Evolutionary conservation across 164 flowering plant genomes (phyloP).

Genomic region (Chimonanthus praecox): DNA sequence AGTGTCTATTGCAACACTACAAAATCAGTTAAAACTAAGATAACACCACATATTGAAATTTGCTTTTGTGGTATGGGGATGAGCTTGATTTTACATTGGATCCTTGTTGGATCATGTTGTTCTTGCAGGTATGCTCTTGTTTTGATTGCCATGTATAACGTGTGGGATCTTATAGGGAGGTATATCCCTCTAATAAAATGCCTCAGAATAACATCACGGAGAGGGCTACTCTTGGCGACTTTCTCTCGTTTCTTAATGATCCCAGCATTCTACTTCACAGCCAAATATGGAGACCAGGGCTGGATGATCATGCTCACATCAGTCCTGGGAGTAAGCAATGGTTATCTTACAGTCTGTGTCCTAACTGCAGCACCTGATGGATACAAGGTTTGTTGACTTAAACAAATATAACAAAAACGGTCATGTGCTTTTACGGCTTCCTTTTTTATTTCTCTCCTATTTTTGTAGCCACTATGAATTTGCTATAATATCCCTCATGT

Average conservation of each 20-base stretch:
- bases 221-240: slow-evolving; percentile 30
- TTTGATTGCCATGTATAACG: slow-evolving; percentile 67
- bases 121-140: slow-evolving; percentile 69
- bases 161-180: slow-evolving; percentile 65
- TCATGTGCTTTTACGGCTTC: too few species aligned
- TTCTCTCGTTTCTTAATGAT: slow-evolving; percentile 46
- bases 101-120: not conserved
- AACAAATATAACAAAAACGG: too few species aligned
- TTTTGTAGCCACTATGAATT: not conserved
- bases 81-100: not conserved
- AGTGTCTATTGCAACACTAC: too few species aligned
- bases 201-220: slow-evolving; percentile 49
- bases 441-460: not conserved
- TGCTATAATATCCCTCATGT: too few species aligned
- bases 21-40: not conserved
- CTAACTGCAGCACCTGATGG: slow-evolving; percentile 57
- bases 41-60: too few species aligned
- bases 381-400: slow-evolving; percentile 39
- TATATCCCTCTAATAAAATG: slow-evolving; percentile 48
- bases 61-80: too few species aligned
- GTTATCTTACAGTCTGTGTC: slow-evolving; percentile 59
- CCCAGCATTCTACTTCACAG: slow-evolving; percentile 60
- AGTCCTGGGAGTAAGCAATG: slow-evolving; percentile 51
- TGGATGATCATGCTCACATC: slow-evolving; percentile 61
- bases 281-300: slow-evolving; percentile 59